Evolutionary conservation across 805 yeast species (phyloP), one percentile per base, ranked within the genome.

Genomic region (Yamadazyma scolyti): DNA sequence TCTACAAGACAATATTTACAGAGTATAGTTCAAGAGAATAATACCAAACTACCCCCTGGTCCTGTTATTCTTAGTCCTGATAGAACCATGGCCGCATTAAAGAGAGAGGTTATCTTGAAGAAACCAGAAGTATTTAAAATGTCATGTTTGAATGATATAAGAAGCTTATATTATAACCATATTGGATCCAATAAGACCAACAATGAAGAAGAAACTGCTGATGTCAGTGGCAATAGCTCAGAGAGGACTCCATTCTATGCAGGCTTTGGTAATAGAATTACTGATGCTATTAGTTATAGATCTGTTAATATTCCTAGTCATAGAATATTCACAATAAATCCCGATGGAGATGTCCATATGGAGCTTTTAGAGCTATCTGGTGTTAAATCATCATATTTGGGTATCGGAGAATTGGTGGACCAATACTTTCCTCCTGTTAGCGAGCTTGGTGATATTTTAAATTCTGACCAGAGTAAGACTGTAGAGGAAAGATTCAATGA

Each of bases 71-170:
- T 93, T 30, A 84, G 95, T 20, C 98, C 98, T 0, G 98, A 93
- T 58, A 61, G 98, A 46, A 90, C 97, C 0, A 86, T 93, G 65
- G 97, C 97, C 3, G 98, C 98, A 0, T 62, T 93, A 33, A 74
- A 75, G 46, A 71, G 98, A 41, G 98, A 93, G 53, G 94, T 93
- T 16, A 90, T 93, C 27, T 61, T 90, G 50, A 86, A 89, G 44
- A 90, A 90, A 52, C 98, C 98, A 0, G 97, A 93, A 57, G 93
- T 93, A n/a, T 93, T 93, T 68, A 93, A 93, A 50, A 93, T 93
- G 89, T 95, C 98, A 1, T 90, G 97, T 57, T 65, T 93, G 39
- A 78, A 81, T 33, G 98, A 93, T 61, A 79, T 93, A 37, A 77
- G 78, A 48, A 73, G 79, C 26, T 64, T 93, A 13, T 90, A 83